phyloP scores from a whole-genome alignment of 2,329 filamentous ascomycete species.

The Aspergillus novoparasiticus region DNA sequence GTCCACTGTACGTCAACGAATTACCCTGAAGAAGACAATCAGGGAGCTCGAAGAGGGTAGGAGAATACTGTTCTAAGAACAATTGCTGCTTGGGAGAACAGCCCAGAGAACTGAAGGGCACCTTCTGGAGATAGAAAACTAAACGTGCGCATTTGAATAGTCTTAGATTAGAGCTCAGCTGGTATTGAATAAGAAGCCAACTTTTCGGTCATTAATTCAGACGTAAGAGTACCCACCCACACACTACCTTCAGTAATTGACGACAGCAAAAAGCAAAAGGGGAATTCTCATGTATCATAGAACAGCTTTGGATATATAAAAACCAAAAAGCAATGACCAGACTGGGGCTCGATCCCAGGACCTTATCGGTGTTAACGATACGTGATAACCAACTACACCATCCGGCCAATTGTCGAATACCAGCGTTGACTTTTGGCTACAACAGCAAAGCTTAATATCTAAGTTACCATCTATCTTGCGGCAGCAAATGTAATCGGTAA shows the following conservation, averaged over 20 bases:
- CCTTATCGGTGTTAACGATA: slow-evolving; percentile 2
- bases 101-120: not conserved
- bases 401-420: slow-evolving; percentile 25
- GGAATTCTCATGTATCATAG: not conserved
- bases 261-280: not conserved
- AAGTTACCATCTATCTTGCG: too few relatives aligned
- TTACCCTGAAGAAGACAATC: slow-evolving; percentile 50
- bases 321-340: not conserved
- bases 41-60: slow-evolving; percentile 46
- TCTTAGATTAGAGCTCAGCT: too few relatives aligned
- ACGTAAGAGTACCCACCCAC: too few relatives aligned
- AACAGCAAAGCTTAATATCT: fast-evolving
- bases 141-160: not conserved
- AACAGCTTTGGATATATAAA: not conserved
- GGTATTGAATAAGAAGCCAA: too few relatives aligned
- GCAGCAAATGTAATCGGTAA: too few relatives aligned
- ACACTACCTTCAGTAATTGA: not conserved
- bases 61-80: slow-evolving; percentile 26
- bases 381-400: slow-evolving; percentile 34
- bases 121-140: not conserved
- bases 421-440: not conserved
- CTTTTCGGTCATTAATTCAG: not conserved
- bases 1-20: slow-evolving; percentile 43
- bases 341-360: slow-evolving; percentile 1
- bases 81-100: not conserved